These are phyloP conservation scores for Cladosporium halotolerans DNA, from an alignment of 2,329 filamentous ascomycete species.

Conservation along the genomic window DNA sequence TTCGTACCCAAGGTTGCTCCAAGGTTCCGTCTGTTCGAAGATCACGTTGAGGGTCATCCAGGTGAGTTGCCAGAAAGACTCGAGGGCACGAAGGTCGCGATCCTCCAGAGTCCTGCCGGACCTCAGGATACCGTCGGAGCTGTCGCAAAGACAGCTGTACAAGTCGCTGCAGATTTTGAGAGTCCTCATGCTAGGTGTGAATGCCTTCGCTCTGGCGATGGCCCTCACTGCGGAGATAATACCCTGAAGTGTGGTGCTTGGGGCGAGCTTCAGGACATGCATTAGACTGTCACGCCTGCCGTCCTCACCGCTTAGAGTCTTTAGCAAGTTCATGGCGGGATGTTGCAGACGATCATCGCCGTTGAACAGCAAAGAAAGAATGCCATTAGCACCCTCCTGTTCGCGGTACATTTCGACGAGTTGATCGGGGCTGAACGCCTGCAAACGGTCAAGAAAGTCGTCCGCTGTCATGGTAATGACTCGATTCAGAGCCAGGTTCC, in stretches of 20 bases:
- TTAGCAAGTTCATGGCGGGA: constrained; percentile 74
- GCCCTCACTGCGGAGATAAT: constrained; percentile 51
- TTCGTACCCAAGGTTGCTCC: constrained; percentile 66
- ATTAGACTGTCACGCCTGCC: constrained; percentile 55
- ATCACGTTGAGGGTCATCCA: constrained; percentile 78
- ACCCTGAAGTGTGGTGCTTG: constrained; percentile 50
- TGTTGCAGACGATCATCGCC: constrained; percentile 73
- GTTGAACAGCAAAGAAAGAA: constrained; percentile 75
- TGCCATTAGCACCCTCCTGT: constrained; percentile 61
- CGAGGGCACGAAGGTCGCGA: constrained; percentile 57
- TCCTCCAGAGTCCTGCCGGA: constrained; percentile 50
- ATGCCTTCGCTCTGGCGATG: constrained; percentile 51
- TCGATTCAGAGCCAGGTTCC: constrained; percentile 66
- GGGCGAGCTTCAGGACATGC: constrained; percentile 53
- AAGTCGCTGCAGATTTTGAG: constrained; percentile 57
- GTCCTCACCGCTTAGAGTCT: constrained; percentile 68
- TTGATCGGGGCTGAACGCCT: constrained; percentile 65
- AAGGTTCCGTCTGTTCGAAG: constrained; percentile 75
- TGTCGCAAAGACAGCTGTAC: constrained; percentile 58
- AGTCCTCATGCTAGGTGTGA: constrained; percentile 54
- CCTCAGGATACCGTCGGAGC: constrained; percentile 57
- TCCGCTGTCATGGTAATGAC: constrained; percentile 60
- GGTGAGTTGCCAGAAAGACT: constrained; percentile 74
- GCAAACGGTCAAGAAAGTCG: constrained; percentile 70
- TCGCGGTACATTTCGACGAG: constrained; percentile 65